Base-by-base conservation (phyloP, 306 rosid species). In the Fagus crenata region DNA sequence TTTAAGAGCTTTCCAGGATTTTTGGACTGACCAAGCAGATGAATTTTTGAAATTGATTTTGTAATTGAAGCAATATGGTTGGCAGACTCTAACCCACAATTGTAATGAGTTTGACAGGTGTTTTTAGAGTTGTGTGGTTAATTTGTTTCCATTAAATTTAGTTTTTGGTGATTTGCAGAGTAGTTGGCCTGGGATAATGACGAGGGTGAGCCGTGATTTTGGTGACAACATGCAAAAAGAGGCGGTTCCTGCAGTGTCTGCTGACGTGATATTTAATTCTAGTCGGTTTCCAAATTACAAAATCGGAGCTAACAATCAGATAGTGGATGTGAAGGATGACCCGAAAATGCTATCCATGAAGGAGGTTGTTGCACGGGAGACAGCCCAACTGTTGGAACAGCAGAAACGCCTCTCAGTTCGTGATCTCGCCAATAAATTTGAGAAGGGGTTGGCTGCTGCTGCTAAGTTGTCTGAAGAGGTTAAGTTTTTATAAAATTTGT, bases 401-500 rank as follows among this genome's bases (percentile, higher is more conserved):
- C 98, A 93, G 88, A 91, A 91, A 8, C 97, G 98, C 68, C 80
- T 93, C 60, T 91, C 98, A 0, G 97, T 93, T 80, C 96, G 98
- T 0, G 97, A 93, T 77, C 93, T 93, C 35, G 90, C 98, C 55
- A 86, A 84, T 76, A 93, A 93, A 86, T 93, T 93, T 49, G 98
- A 93, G 90, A 91, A 79, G 87, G 98, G 97, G 54, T 87, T 93
- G 85, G 98, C 98, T 77, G 98, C 98, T 65, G 97, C 98, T 58
- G 97, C 98, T 36, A 93, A 91, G 88, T 84, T 93, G 60, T 93
- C 98, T 40, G 98, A 91, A 91, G 98, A 93, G 96, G 96, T 93
- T 17, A 53, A 32, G 28, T 17, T 67, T 53, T 69, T 73, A 4
- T 73, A 1, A 4, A 37, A 11, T 71, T 51, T 4, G 77, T 33